Base-by-base conservation (phyloP, 192 early-diverging fungal genomes). In the Gamsiella multidivaricata region DNA sequence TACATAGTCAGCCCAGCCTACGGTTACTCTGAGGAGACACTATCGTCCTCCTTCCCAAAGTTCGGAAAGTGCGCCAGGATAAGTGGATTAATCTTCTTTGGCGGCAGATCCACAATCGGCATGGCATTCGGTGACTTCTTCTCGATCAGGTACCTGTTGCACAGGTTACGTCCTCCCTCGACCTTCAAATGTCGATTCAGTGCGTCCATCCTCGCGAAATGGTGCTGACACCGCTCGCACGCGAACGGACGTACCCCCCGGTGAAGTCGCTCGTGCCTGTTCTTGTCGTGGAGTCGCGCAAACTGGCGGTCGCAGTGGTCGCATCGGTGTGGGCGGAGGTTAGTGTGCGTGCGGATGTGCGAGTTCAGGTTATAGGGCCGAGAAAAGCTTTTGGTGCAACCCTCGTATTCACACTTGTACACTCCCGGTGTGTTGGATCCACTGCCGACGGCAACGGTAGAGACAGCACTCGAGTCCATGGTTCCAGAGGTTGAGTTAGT, bases 201-300 rank as follows among this genome's bases (percentile, higher is more conserved):
- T 33, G 93, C 93, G 69, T 95, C 93, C 51, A 93, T 80, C 14
- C 93, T 87, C 3, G 93, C 93, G 86, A 95, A 95, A 42, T 88
- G 84, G 8, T 92, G 91, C n/a, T 88, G 84, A 70, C 93, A 95
- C 67, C 87, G 84, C 5, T 81, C 79, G 70, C 93, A 95, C 10
- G 85, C 87, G 80, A 90, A 88, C 0, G 93, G 93, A 59, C 88
- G 84, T 56, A 91, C 90, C 36, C 93, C 93, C 4, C 92, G 88
- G 64, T 95, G 93, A 31, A 93, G 75, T 62, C 91, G 89, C 80
- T 91, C 89, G 56, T 94, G 93, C 33, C 96, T 89, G 78, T 94
- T 96, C 43, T 96, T 85, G 81, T 98, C 96, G 74, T 98, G 95
- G 56, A 94, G 91, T 17, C 96, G 86, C 23, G 94, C 91, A 85